Base-by-base conservation (phyloP, 306 rosid genomes). In the Vigna hirtella region DNA sequence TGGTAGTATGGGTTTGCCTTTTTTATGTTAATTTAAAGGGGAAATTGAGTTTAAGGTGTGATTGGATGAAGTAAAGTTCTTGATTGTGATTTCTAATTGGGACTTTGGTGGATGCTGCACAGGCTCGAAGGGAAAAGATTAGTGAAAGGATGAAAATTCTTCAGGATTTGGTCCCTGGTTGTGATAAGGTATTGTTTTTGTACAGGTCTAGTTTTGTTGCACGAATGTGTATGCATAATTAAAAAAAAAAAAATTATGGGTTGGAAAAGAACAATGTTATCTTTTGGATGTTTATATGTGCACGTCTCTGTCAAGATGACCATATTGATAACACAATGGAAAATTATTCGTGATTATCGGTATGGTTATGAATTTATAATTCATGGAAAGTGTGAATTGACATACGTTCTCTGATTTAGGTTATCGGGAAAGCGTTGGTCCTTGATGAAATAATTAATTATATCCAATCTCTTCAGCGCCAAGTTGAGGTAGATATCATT, bases 101-200 rank as follows among this genome's bases (percentile, higher is more conserved):
- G 73, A 53, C 2, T 2, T 30, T 38, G 51, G 49, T 82, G 82
- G 53, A 43, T 42, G 14, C 13, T 81, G 47, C 8, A 80, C 96
- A 93, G 98, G 97, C 92, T 26, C 83, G 98, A 73, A 88, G 98
- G 79, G 98, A 93, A 88, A 93, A 93, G 81, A 93, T 93, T 69
- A 94, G 97, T 58, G 96, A 94, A 76, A 84, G 98, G 84, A 94
- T 91, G 98, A 94, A 91, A 83, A 88, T 90, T 81, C 93, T 94
- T 79, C 98, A 94, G 74, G 98, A 91, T 84, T 92, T 94, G 48
- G 98, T 94, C 58, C 98, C 98, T 45, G 97, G 98, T 71, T 94
- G 98, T 83, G 88, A 91, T 77, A 91, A 94, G 98, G 98, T 93
- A 81, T 26, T 80, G 57, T 50, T 47, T 57, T 77, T 6, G 55